These are phyloP conservation scores for Malus hybrid DNA, from an alignment of 331 rosid species.

Conservation along the genomic window DNA sequence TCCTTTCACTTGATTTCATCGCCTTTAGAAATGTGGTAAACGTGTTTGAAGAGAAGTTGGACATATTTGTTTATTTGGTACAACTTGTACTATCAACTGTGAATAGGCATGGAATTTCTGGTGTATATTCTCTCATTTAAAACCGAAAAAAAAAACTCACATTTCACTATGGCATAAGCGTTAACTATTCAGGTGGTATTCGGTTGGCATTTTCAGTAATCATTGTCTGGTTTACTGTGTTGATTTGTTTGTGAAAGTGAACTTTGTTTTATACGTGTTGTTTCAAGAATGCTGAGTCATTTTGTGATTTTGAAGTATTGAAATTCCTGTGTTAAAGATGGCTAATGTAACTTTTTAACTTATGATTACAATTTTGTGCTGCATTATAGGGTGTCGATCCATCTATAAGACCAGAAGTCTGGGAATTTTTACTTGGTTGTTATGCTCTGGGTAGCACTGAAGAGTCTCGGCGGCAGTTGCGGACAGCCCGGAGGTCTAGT, in stretches of 20 bases:
- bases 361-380: slow-evolving; percentile 13
- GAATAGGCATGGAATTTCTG: neutral
- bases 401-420: slow-evolving; percentile 80
- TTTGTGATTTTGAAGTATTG: neutral
- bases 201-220: neutral
- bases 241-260: neutral
- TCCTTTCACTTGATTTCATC: neutral
- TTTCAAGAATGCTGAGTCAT: neutral
- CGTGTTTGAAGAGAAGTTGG: neutral
- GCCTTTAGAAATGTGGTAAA: neutral
- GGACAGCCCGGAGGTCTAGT: slow-evolving; percentile 75
- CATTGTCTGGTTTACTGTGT: neutral
- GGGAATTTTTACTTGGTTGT: slow-evolving; percentile 97
- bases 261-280: neutral
- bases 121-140: neutral
- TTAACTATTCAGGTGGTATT: neutral
- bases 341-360: neutral
- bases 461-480: slow-evolving; percentile 56
- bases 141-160: neutral
- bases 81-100: neutral
- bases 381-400: slow-evolving; percentile 81
- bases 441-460: slow-evolving; percentile 72
- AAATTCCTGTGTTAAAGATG: neutral
- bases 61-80: neutral
- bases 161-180: neutral